Conservation (phyloP, 2,329 filamentous ascomycete species). For the Exophiala oligosperma region DNA sequence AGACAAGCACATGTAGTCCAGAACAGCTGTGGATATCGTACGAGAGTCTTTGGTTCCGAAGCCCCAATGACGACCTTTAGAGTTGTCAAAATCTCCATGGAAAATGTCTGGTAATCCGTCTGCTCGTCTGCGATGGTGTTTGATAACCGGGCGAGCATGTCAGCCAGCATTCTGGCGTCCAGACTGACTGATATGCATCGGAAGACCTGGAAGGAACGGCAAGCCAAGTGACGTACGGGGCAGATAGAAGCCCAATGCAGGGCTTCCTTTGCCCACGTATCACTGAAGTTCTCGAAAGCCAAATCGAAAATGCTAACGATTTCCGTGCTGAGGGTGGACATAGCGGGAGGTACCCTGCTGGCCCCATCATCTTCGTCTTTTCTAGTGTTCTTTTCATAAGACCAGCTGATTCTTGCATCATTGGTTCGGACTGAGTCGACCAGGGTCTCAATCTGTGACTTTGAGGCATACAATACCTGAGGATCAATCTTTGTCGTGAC, state of each 20-base stretch:
- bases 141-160: conserved; percentile 92
- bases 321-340: conserved; percentile 79
- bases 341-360: conserved; percentile 80
- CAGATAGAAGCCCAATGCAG: conserved; percentile 96
- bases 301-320: conserved; percentile 83
- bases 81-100: conserved; percentile 95
- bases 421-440: conserved; percentile 84
- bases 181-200: conserved; percentile 87
- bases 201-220: conserved; percentile 96
- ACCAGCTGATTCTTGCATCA: conserved; percentile 83
- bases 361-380: conserved; percentile 69
- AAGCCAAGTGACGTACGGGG: conserved; percentile 89
- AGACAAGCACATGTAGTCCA: conserved; percentile 97
- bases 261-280: conserved; percentile 86
- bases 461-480: conserved; percentile 64
- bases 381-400: conserved; percentile 88
- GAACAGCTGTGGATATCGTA: conserved; percentile 92
- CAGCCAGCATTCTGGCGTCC: conserved; percentile 90
- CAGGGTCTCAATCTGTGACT: conserved; percentile 78
- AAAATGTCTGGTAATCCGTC: conserved; percentile 91
- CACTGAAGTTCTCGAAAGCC: conserved; percentile 81
- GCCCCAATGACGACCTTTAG: conserved; percentile 88
- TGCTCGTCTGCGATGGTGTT: conserved; percentile 97
- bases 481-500: conserved; percentile 80
- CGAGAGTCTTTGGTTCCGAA: conserved; percentile 72